Evolutionary conservation across 2,329 filamentous ascomycete species (phyloP), one percentile per base, ranked within the genome.

Genomic region (Apiospora pterosperma): DNA sequence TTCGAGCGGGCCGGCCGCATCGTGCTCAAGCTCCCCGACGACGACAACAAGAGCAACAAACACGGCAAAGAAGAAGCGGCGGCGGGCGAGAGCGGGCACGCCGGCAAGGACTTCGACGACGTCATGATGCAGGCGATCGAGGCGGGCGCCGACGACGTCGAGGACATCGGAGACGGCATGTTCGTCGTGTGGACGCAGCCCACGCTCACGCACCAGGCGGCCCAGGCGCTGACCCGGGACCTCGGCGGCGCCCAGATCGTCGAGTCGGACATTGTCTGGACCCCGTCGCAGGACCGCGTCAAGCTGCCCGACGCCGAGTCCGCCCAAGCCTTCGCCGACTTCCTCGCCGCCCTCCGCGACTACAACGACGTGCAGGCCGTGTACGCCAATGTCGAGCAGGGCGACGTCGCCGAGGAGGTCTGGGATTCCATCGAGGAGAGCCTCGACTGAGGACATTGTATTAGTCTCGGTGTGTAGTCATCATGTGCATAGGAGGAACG

Each of bases 71-170:
- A 39, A 55, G 58, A 38, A 77, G 83, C 67, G 84, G 84, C 68
- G 82, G 85, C 59, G 1, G 16, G 25, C 14, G 67, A 78, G 31
- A 52, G 19, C 11, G 10, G 39, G n/a, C n/a, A n/a, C 5, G 36
- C 8, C 23, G 77, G 75, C 28, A 74, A 76, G 2, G 75, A 81
- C 11, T 84, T 87, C 6, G 87, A 96, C 61, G 89, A 93, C 42
- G 86, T 92, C 28, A 79, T 97, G 48, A 89, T 97, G 69, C 86
- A 90, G 63, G 93, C 92, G 6, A 88, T 98, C 61, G 94, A 97
- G 73, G 91, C 91, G 11, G 95, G 93, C 11, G 92, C 90, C 1
- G 87, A 91, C 69, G 91, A 94, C 69, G 84, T 93, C 0, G 85
- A 91, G 65, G 78, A 82, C 62, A 88, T 92, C 67, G 85, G 85